phyloP scores from a whole-genome alignment of 768 basidiomycete genomes.

The Tubosaeta sp. region DNA sequence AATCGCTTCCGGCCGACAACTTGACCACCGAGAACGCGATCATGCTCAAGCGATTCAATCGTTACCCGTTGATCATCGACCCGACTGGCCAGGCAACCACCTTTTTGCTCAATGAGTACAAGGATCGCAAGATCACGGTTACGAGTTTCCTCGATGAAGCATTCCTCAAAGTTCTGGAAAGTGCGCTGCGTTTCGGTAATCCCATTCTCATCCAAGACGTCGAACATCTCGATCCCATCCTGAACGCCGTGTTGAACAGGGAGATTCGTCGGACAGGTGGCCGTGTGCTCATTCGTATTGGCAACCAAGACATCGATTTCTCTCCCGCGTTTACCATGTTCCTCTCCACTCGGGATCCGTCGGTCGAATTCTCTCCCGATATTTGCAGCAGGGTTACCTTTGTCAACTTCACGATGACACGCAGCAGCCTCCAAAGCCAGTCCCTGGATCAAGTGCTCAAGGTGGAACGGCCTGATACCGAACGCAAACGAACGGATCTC shows the following conservation, averaged over 20 bases:
- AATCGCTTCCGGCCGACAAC: constrained; percentile 92
- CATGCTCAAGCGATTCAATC: constrained; percentile 97
- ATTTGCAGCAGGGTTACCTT: constrained; percentile 97
- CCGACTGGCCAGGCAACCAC: constrained; percentile 96
- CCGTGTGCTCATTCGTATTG: constrained; percentile 92
- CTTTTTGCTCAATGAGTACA: constrained; percentile 92
- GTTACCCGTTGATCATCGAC: constrained; percentile 96
- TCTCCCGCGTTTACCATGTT: constrained; percentile 99
- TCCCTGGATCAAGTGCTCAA: constrained; percentile 96
- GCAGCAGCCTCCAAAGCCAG: constrained; percentile 97
- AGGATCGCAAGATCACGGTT: constrained; percentile 93
- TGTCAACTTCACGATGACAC: constrained; percentile 98
- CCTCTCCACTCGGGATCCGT: constrained; percentile 94
- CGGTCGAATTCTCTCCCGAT: constrained; percentile 96
- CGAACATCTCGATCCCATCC: constrained; percentile 93
- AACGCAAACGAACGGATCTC: constrained; percentile 90
- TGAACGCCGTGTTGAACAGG: constrained; percentile 95
- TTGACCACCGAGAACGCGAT: constrained; percentile 99
- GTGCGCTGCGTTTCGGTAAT: constrained; percentile 97
- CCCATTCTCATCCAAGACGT: constrained; percentile 97
- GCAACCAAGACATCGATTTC: constrained; percentile 98
- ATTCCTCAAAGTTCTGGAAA: constrained; percentile 97
- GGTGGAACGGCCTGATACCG: constrained; percentile 94
- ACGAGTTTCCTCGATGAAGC: constrained; percentile 99
- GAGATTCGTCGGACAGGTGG: constrained; percentile 96